Conservation (phyloP, 2,329 filamentous ascomycete species). For the Penicillium freii region DNA sequence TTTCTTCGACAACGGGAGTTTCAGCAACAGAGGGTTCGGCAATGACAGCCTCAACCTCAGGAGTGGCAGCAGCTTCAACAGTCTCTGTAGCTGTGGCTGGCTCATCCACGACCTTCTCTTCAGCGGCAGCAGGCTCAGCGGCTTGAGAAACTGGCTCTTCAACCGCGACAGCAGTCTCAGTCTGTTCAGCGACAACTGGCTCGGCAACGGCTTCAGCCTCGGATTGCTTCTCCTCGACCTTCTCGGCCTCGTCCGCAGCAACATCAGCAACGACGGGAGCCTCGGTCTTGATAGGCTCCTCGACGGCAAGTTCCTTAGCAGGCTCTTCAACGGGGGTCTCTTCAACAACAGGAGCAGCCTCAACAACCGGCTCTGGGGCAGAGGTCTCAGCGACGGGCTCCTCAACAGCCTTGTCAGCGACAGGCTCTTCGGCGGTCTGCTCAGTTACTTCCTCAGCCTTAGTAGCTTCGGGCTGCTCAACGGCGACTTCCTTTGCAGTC, state of each 20-base stretch:
- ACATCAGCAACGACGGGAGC: slow-evolving; percentile 2
- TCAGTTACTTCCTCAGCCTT: slow-evolving; percentile 6
- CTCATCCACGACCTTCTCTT: slow-evolving; percentile 6
- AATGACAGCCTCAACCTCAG: background rate
- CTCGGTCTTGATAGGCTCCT: slow-evolving; percentile 3
- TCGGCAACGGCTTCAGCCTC: slow-evolving; percentile 7
- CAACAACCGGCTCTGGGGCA: background rate
- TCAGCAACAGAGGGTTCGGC: background rate
- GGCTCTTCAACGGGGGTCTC: slow-evolving; percentile 7
- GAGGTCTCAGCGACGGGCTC: slow-evolving; percentile 4
- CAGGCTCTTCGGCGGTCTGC: slow-evolving; percentile 6
- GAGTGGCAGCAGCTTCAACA: background rate
- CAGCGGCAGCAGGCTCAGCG: background rate
- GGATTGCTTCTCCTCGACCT: slow-evolving; percentile 5
- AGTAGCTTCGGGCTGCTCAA: slow-evolving; percentile 3
- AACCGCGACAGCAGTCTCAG: slow-evolving; percentile 1
- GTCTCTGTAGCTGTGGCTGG: background rate
- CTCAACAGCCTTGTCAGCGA: slow-evolving; percentile 4
- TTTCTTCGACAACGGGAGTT: background rate
- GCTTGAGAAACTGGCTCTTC: slow-evolving; percentile 8
- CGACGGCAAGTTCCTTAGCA: background rate
- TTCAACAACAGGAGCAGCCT: slow-evolving; percentile 2
- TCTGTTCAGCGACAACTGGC: slow-evolving; percentile 4
- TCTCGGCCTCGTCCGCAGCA: slow-evolving; percentile 9
- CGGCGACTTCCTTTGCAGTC: background rate